Evolutionary conservation across 2,329 filamentous ascomycete genomes (phyloP), one percentile per base, ranked within the genome.

Genomic region (Botrytis galanthina): DNA sequence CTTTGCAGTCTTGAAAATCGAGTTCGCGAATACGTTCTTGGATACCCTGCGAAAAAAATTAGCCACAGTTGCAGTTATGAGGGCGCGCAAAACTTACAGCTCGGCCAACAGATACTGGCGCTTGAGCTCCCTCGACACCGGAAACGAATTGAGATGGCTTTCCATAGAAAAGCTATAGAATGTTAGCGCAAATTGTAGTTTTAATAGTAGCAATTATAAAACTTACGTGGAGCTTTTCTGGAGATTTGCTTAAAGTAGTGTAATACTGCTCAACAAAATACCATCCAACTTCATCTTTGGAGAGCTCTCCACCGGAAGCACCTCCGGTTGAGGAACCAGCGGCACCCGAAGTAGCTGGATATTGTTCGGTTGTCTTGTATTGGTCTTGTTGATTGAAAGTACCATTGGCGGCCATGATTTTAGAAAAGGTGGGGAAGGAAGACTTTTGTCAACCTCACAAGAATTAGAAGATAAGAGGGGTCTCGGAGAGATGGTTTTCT

Each of bases 241-340:
- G 95, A 78, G 87, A 93, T 84, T 95, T 95, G 90, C 95, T 98
- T 81, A 99, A 86, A 75, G 94, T 99, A 79, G 93, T 98, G 86
- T 99, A 99, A 87, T 98, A 99, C 84, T 97, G 94, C 88, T 98
- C 95, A 74, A 99, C 96, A 79, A 99, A 99, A 86, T 95, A 98
- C 96, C 96, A 99, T 84, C 94, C 96, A 78, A 99, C 94, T 86
- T 98, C 94, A 83, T 97, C 94, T 86, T 97, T 98, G 79, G 87
- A 86, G 59, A 90, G 84, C 79, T 88, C 86, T 42, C 66, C 68
- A 81, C 81, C 84, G 79, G 82, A 84, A 73, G 79, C 80, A 76
- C 80, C 81, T 79, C 78, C 79, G 63, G 75, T 76, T 62, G 74
- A 76, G 22, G 80, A 74, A 44, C 79, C 78, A 71, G 77, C 70